Conservation (phyloP, 345 rosid genomes). For the Xanthoceras sorbifolium region DNA sequence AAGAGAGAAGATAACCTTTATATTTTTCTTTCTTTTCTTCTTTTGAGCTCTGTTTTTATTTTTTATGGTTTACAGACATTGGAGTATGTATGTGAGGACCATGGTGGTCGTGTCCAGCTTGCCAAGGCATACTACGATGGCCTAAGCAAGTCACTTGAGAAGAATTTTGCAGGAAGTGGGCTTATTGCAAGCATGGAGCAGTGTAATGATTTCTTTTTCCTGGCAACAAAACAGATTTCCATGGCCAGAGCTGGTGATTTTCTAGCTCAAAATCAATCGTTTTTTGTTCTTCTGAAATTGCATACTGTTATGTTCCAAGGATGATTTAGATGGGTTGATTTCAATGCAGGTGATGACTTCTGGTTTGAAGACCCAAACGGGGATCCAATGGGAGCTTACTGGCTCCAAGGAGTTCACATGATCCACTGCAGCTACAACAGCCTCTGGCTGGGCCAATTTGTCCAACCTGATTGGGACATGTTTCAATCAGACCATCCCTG, state of each 20-base stretch:
- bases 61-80: conserved; percentile 6
- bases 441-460: conserved; percentile 31
- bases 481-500: conserved; percentile 29
- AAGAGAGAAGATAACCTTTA: too few relatives aligned
- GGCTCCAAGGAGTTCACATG: conserved; percentile 31
- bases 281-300: background rate
- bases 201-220: conserved; percentile 24
- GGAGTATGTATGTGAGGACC: conserved; percentile 16
- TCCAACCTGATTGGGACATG: conserved; percentile 41
- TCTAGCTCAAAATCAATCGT: background rate
- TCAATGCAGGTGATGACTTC: conserved; percentile 24
- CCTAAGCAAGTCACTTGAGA: conserved; percentile 12
- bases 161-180: conserved; percentile 22
- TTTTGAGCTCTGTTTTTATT: background rate
- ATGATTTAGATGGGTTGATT: background rate
- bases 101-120: conserved; percentile 25
- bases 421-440: conserved; percentile 32
- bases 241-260: conserved; percentile 22
- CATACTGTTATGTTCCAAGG: background rate
- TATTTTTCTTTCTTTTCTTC: background rate
- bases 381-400: conserved; percentile 21
- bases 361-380: conserved; percentile 19
- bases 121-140: conserved; percentile 24
- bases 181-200: conserved; percentile 29
- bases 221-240: conserved; percentile 20